Percentiles rank a stretch among this genome's conserved stretches.
Conservation (phyloP, 495 filamentous ascomycete species). For the Acidiella bohemica region DNA sequence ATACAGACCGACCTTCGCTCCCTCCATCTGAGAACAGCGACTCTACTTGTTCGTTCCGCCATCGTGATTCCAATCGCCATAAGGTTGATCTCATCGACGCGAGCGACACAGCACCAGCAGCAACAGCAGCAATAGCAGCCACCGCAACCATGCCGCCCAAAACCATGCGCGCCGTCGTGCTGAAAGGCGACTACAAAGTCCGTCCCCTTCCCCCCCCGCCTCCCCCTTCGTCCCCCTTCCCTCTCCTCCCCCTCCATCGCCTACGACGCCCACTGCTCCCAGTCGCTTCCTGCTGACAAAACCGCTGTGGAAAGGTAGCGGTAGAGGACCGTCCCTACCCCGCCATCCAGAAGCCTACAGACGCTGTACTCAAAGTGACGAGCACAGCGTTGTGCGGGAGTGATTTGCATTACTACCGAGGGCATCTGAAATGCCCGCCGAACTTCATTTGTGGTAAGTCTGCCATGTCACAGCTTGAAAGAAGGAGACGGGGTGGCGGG, state of each 20-base stretch:
- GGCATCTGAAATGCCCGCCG: constrained; percentile 37
- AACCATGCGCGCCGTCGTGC: constrained; percentile 58
- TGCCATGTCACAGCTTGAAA: too few relatives aligned
- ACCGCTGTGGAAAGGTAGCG: constrained; percentile 38
- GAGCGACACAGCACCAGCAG: too few relatives aligned
- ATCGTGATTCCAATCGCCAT: too few relatives aligned
- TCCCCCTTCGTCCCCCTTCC: background rate
- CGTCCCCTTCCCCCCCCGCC: background rate
- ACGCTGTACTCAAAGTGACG: constrained; percentile 74
- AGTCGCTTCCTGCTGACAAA: background rate
- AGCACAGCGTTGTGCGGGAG: constrained; percentile 85
- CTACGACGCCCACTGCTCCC: background rate
- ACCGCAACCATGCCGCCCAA: constrained; percentile 15
- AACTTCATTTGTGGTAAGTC: constrained; percentile 62
- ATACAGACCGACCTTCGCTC: too few relatives aligned
- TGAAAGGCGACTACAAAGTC: constrained; percentile 50
- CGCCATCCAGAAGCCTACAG: constrained; percentile 52
- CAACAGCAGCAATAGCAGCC: too few relatives aligned
- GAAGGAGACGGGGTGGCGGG: too few relatives aligned
- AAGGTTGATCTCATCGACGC: too few relatives aligned
- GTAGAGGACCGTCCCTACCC: constrained; percentile 55
- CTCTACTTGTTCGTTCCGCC: too few relatives aligned
- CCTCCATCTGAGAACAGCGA: too few relatives aligned
- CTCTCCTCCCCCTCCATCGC: background rate
- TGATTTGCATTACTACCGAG: constrained; percentile 83